These are phyloP conservation scores for Termitomyces sp. DNA, from an alignment of 768 basidiomycete genomes.

Conservation along the genomic window DNA sequence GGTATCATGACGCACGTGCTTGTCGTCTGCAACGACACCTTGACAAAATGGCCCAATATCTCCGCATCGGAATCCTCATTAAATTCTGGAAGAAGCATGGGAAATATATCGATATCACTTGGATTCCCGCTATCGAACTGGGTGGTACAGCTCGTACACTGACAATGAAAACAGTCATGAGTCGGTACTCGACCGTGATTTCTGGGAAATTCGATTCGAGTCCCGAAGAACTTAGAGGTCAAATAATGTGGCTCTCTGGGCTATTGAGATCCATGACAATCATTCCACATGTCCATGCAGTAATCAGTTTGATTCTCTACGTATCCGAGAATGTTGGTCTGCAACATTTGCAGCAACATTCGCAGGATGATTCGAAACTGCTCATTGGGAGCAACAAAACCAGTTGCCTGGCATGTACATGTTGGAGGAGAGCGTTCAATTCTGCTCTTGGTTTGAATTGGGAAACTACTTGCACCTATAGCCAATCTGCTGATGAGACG, in stretches of 20 bases:
- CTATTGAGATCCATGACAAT: background rate
- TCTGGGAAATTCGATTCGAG: too few species aligned
- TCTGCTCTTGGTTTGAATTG: background rate
- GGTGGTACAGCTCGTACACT: background rate
- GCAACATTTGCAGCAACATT: background rate
- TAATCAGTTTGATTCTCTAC: background rate
- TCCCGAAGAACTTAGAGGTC: too few species aligned
- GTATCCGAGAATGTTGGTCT: background rate
- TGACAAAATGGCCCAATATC: background rate
- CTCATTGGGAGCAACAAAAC: background rate
- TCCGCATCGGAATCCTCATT: background rate
- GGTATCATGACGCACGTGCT: background rate
- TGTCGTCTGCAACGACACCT: background rate
- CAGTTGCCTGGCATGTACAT: background rate
- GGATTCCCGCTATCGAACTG: background rate
- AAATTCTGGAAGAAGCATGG: background rate
- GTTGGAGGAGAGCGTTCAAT: background rate
- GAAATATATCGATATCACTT: background rate
- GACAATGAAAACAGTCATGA: background rate
- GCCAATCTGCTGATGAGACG: background rate
- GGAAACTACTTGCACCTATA: background rate
- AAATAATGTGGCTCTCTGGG: too few species aligned
- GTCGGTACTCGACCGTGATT: background rate
- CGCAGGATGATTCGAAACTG: background rate
- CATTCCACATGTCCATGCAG: background rate